Base-by-base conservation (phyloP, 345 rosid genomes). In the Salix purpurea region DNA sequence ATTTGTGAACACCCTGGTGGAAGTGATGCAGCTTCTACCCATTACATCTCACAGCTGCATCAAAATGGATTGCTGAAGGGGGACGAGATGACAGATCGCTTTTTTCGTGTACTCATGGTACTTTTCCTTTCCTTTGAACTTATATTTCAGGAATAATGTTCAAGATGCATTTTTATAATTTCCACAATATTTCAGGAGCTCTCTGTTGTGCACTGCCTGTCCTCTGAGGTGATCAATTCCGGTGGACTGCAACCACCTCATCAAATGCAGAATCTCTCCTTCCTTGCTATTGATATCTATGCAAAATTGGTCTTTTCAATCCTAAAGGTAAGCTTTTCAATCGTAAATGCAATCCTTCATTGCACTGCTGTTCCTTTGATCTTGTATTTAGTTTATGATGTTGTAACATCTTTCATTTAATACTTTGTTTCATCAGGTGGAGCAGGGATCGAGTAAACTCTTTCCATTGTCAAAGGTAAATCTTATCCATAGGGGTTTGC, bases 251-350 rank as follows among this genome's bases (percentile, higher is more conserved):
- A 87, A 78, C 79, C 89, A 52, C 84, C 91, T 84, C 98, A 89
- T 76, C 97, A 87, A 87, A 84, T 70, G 56, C 96, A 89, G 81
- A 83, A 78, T 83, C 84, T 93, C 46, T 91, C 96, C 14, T 93
- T 96, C 77, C 88, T 91, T 79, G 93, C 90, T 40, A 92, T 96
- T 13, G 99, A 96, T 82, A 87, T 90, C 19, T 96, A 89, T 89
- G 94, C 97, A 40, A 93, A 91, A 79, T 96, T 96, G 58, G 89
- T 93, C 21, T 83, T 83, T 71, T 88, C 97, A 64, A 85, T 90
- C 65, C 73, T 85, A 69, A 84, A 83, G 90, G 95, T 91, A 62
- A 26, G 24, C 19, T 36, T 75, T 34, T 88, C 97, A 64, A 85
- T 90, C 65, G 73, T 84, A 69, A 84, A 83, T 89, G 95, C 89